Evolutionary conservation across 2,329 filamentous ascomycete genomes (phyloP), one percentile per base, ranked within the genome.

Genomic region (Xylaria sp.): DNA sequence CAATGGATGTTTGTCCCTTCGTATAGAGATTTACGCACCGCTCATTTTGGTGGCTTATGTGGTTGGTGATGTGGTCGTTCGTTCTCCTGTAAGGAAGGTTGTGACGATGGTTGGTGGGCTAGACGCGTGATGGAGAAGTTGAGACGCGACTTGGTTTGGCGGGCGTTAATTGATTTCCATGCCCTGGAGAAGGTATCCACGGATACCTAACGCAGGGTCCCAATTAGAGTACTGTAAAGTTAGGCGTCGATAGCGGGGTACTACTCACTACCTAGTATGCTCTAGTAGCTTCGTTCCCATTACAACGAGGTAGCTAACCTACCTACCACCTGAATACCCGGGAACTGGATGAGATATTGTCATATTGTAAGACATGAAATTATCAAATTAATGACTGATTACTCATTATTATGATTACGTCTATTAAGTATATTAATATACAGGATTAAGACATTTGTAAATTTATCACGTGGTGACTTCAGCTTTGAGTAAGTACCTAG

Each of bases 41-140:
- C 56, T 59, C 56, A 59, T 59, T 42, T n/a, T 33, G 48, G 23
- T 60, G 28, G 38, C 49, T 38, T 36, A 4, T 61, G 17, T 61
- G 15, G 38, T 63, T 20, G 26, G 33, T 15, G 63, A 40, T 63
- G 48, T 54, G 38, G 46, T 62, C 49, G 28, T 67, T 62, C 26
- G 53, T 33, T 48, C 6, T 23, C 28, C 63, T 23, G 33, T 46
- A 38, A 28, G 10, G 11, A n/a, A 36, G 13, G 56, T 48, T 57
- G 54, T 53, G 38, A 59, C 44, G 33, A 54, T 58, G 40, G 64
- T 63, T 70, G 56, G 60, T 53, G 44, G 28, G 28, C 28, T 4
- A 71, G 68, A 76, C 75, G 75, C 75, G 75, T 75, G 68, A 63
- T 60, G 66, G 61, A 64, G 59, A 44, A 54, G 49, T 40, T 60